Base-by-base conservation (phyloP, 495 filamentous ascomycete species). In the Zalerion maritima region DNA sequence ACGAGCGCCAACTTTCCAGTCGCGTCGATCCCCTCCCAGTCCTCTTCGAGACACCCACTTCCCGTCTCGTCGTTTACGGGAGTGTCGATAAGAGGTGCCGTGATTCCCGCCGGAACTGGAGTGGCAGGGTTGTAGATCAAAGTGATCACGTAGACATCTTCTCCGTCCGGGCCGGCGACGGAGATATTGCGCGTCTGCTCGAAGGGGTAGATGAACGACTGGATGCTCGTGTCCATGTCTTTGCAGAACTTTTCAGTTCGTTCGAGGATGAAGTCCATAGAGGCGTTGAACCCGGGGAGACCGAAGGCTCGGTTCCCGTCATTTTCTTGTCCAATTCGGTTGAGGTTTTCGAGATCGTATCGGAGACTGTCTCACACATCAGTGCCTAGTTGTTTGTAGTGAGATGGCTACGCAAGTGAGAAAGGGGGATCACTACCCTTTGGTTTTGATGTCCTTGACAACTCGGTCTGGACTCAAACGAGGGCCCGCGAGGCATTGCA, bases 271-370 rank as follows among this genome's bases (percentile, higher is more conserved):
- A 57, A 60, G 12, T 61, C 49, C 6, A 45, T 40, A 1, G 54
- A 55, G 4, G 52, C 57, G 5, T 28, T 25, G 38, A 53, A 58
- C 2, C 55, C 56, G 0, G 53, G 46, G 14, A 45, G 28, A 7
- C 56, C 55, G 31, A 57, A 58, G 24, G 53, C 56, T 7, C 55
- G 45, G 27, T 58, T 58, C 6, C 46, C 49, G 13, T 49, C 48
- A 28, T 57, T 50, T 10, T 39, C 33, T 14, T 35, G 25, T 2
- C 45, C 52, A 28, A 59, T 58, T 7, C 37, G 28, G 26, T 53
- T 21, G 6, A 57, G 36, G 19, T 47, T 40, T 23, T 48, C 45
- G n/a, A 64, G 48, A 22, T 49, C 55, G 16, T 28, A 31, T 31
- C 43, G 38, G 9, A 50, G 26, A 14, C 42, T 46, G 14, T n/a